Conservation (phyloP, 2,329 filamentous ascomycete genomes). For the Phialophora macrospora region DNA sequence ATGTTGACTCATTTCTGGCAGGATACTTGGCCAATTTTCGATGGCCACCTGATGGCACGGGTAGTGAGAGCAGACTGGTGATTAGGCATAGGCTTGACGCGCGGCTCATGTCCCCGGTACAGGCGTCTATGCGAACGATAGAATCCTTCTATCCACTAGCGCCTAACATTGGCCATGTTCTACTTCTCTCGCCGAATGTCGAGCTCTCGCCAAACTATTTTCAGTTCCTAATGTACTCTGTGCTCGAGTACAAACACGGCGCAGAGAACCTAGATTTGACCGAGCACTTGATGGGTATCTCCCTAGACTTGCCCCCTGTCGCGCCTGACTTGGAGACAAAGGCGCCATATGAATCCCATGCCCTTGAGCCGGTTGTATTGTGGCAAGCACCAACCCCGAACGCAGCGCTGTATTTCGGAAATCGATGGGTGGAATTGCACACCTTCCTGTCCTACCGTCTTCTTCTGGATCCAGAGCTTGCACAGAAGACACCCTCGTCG, state of each 20-base stretch:
- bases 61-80: conserved; percentile 61
- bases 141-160: conserved; percentile 85
- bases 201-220: conserved; percentile 82
- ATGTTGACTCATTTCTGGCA: conserved; percentile 68
- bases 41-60: conserved; percentile 65
- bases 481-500: conserved; percentile 26
- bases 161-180: conserved; percentile 69
- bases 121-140: conserved; percentile 74
- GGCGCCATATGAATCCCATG: conserved; percentile 52
- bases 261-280: conserved; percentile 45
- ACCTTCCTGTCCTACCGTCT: conserved; percentile 73
- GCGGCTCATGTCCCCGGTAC: conserved; percentile 65
- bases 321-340: conserved; percentile 64
- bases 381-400: conserved; percentile 86
- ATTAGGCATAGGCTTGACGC: conserved; percentile 74
- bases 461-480: conserved; percentile 36
- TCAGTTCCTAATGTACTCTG: conserved; percentile 79
- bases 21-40: conserved; percentile 66
- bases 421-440: conserved; percentile 86
- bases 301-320: conserved; percentile 71
- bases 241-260: conserved; percentile 80
- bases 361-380: conserved; percentile 65
- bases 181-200: conserved; percentile 81
- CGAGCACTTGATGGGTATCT: conserved; percentile 73
- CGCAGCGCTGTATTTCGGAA: conserved; percentile 79